These are phyloP conservation scores for Geotrichum phurueaensis DNA, from an alignment of 1,139 yeast genomes.

Conservation along the genomic window DNA sequence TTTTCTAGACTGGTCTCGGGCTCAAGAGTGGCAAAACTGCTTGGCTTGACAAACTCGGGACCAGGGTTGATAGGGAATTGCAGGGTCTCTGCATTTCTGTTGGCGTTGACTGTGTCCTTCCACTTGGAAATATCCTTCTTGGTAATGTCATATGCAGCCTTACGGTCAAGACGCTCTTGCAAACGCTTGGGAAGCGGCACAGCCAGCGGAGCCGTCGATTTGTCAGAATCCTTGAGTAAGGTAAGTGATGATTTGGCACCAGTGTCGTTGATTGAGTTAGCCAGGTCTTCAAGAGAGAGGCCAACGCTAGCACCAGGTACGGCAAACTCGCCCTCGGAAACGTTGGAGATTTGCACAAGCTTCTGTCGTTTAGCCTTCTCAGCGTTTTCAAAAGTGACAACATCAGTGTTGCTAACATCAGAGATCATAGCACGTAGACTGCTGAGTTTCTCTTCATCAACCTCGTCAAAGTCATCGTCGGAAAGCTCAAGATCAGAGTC, in stretches of 20 bases:
- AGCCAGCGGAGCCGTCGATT: constrained; percentile 37
- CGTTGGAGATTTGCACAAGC: constrained; percentile 43
- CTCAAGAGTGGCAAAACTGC: constrained; percentile 49
- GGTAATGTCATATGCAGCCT: constrained; percentile 85
- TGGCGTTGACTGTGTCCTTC: constrained; percentile 74
- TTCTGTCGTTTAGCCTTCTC: constrained; percentile 21
- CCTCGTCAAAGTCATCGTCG: constrained; percentile 28
- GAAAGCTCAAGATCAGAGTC: constrained; percentile 29
- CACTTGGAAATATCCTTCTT: constrained; percentile 83
- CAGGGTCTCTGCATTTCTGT: constrained; percentile 79
- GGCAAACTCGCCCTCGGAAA: constrained; percentile 65
- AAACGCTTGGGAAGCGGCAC: constrained; percentile 83
- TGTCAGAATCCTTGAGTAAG: constrained; percentile 19
- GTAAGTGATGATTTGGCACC: constrained; percentile 22
- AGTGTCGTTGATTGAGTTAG: constrained; percentile 18
- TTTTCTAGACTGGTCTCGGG: constrained; percentile 49
- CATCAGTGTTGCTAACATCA: constrained; percentile 10
- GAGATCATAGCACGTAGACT: constrained; percentile 26
- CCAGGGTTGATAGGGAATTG: constrained; percentile 62
- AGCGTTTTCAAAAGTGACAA: constrained; percentile 14
- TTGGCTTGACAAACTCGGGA: constrained; percentile 40
- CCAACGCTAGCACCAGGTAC: constrained; percentile 37
- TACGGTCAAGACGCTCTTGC: constrained; percentile 79
- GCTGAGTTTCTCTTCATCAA: constrained; percentile 25
- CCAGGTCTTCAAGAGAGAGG: constrained; percentile 16